Evolutionary conservation across 148 eudicot genomes (phyloP).

Genomic region (Amaranthus cruentus): DNA sequence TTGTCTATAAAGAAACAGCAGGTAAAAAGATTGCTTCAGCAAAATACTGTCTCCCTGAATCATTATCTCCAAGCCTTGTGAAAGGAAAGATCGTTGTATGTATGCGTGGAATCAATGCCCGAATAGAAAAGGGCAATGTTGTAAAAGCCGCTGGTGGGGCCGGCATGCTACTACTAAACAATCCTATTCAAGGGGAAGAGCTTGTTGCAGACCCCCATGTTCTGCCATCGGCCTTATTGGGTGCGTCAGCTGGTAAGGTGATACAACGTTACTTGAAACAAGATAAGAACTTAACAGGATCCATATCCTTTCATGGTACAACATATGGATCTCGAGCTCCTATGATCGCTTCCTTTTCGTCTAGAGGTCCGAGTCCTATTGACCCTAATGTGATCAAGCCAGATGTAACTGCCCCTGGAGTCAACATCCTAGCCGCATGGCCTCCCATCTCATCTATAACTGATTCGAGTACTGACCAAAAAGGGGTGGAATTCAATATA

Average conservation of each 20-base stretch:
- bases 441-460: conserved; percentile 58
- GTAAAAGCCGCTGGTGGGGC: conserved; percentile 65
- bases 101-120: conserved; percentile 45
- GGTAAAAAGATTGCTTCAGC: conserved; percentile 31
- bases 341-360: conserved; percentile 63
- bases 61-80: conserved; percentile 36
- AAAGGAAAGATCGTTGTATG: conserved; percentile 60
- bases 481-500: conserved; percentile 47
- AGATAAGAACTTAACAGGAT: conserved; percentile 37
- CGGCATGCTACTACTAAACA: conserved; percentile 59
- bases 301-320: conserved; percentile 45
- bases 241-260: conserved; percentile 41
- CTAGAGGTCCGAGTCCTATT: conserved; percentile 59
- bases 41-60: conserved; percentile 37
- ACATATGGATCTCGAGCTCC: conserved; percentile 46
- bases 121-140: conserved; percentile 45
- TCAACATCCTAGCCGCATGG: conserved; percentile 75
- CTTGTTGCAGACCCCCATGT: conserved; percentile 61
- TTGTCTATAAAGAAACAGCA: conserved; percentile 47
- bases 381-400: conserved; percentile 64
- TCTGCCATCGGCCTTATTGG: conserved; percentile 51
- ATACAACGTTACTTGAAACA: conserved; percentile 32
- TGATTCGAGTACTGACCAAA: conserved; percentile 41
- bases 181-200: conserved; percentile 49
- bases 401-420: conserved; percentile 67